Evolutionary conservation across 2,329 filamentous ascomycete species (phyloP).

Genomic region (Septoria petroselini): DNA sequence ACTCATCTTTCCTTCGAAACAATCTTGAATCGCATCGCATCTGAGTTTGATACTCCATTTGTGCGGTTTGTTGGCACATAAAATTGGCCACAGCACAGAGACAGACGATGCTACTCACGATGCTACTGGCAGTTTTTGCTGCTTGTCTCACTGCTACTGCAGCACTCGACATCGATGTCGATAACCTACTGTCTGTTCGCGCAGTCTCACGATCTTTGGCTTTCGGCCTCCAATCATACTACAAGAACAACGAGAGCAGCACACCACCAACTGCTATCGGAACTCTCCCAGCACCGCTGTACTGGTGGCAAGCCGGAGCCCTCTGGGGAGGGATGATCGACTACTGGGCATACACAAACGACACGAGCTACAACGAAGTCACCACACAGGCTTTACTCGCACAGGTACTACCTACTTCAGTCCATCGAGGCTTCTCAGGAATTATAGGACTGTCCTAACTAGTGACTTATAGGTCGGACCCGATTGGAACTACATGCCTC

Average conservation of each 20-base stretch:
- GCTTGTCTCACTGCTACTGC: constrained; percentile 13
- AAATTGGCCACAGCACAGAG: background rate
- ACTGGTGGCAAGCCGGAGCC: constrained; percentile 50
- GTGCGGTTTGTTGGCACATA: too few species aligned
- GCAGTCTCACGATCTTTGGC: constrained; percentile 35
- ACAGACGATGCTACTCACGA: constrained; percentile 18
- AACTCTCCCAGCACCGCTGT: constrained; percentile 44
- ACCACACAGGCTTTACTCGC: constrained; percentile 45
- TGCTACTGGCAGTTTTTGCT: constrained; percentile 11
- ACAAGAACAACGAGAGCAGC: constrained; percentile 36
- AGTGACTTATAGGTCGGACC: too few species aligned
- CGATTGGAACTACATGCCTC: constrained; percentile 45
- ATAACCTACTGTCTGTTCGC: constrained; percentile 35
- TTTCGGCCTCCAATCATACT: constrained; percentile 37
- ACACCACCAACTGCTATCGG: constrained; percentile 37
- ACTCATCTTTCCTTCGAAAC: constrained; percentile 5
- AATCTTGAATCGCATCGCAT: too few species aligned
- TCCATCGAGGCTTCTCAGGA: too few species aligned
- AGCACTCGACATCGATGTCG: constrained; percentile 25
- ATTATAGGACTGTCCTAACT: too few species aligned
- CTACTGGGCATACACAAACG: constrained; percentile 48
- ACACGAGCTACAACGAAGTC: constrained; percentile 43
- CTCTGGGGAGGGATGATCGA: constrained; percentile 41
- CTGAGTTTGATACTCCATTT: too few species aligned
- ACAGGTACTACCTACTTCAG: too few species aligned